These are phyloP conservation scores for Myotisia sp. DNA, from an alignment of 2,329 filamentous ascomycete genomes.

Conservation along the genomic window DNA sequence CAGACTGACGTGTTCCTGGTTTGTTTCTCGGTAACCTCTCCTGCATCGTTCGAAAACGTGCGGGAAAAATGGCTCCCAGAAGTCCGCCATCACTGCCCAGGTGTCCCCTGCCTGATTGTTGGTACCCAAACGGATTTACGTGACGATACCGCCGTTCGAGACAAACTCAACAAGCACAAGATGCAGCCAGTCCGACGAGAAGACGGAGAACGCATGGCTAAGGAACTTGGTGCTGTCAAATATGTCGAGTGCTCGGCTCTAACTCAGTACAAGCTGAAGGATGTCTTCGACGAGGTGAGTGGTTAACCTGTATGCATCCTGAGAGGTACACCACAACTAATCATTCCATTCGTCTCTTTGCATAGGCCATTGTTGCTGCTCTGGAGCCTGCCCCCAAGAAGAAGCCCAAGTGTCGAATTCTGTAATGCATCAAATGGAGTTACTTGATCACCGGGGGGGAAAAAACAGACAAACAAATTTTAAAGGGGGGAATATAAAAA, in stretches of 20 bases:
- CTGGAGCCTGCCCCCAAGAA: constrained; percentile 54
- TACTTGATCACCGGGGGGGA: too few relatives aligned
- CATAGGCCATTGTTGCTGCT: constrained; percentile 83
- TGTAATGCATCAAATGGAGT: not conserved
- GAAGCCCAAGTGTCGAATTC: constrained; percentile 6
- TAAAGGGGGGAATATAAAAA: too few relatives aligned
- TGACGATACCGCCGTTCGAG: constrained; percentile 71
- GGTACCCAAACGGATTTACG: constrained; percentile 94
- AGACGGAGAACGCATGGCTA: constrained; percentile 91
- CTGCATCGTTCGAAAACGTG: constrained; percentile 97
- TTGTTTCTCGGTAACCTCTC: constrained; percentile 95
- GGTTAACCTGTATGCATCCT: too few relatives aligned
- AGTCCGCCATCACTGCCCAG: constrained; percentile 95
- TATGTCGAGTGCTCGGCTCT: constrained; percentile 97
- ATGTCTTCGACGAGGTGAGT: constrained; percentile 94
- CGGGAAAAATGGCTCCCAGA: constrained; percentile 98
- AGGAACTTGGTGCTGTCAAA: constrained; percentile 93
- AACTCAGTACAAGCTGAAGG: constrained; percentile 97
- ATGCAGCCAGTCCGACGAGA: constrained; percentile 86
- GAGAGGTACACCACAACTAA: too few relatives aligned
- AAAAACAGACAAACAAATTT: too few relatives aligned
- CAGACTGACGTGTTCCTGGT: constrained; percentile 98
- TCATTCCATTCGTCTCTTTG: too few relatives aligned
- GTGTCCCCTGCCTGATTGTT: constrained; percentile 93
- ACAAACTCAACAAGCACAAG: constrained; percentile 90